Evolutionary conservation across 129 eudicot genomes (phyloP).

Genomic region (Rutidosis leptorrhynchoides): DNA sequence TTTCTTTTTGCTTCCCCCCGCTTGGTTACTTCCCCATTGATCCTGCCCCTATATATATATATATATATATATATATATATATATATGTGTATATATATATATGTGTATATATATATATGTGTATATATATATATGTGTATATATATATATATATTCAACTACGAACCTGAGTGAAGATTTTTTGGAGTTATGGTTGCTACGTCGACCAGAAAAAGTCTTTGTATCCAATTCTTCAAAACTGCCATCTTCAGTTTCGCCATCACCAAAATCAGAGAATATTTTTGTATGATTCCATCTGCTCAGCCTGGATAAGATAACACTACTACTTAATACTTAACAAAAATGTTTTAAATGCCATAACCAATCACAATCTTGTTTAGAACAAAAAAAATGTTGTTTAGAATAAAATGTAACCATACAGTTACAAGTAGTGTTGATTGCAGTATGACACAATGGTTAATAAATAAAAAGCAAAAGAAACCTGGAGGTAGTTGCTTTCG

Average conservation of each 20-base stretch:
- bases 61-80: no score
- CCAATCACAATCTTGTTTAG: not conserved
- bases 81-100: no score
- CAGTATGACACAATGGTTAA: not conserved
- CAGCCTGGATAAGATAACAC: slow-evolving; percentile 38
- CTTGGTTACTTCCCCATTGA: no score
- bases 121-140: no score
- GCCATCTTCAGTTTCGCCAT: slow-evolving; percentile 54
- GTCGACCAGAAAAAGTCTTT: slow-evolving; percentile 42
- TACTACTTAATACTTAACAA: not conserved
- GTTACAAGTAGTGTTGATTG: not conserved
- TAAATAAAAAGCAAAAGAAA: slow-evolving; percentile 19
- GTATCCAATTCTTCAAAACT: slow-evolving; percentile 51
- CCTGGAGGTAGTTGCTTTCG: slow-evolving; percentile 97
- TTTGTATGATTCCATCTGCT: slow-evolving; percentile 98
- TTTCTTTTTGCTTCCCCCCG: no score
- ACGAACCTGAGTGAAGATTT: slow-evolving; percentile 55
- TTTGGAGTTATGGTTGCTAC: slow-evolving; percentile 42
- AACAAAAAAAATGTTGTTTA: not conserved
- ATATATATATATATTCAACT: no score
- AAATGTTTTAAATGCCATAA: not conserved
- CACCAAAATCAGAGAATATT: slow-evolving; percentile 82
- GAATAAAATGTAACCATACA: not conserved
- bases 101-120: no score
- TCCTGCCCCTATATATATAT: no score